phyloP scores from a whole-genome alignment of 1,284 basidiomycete genomes.

The Moniliella sp. region DNA sequence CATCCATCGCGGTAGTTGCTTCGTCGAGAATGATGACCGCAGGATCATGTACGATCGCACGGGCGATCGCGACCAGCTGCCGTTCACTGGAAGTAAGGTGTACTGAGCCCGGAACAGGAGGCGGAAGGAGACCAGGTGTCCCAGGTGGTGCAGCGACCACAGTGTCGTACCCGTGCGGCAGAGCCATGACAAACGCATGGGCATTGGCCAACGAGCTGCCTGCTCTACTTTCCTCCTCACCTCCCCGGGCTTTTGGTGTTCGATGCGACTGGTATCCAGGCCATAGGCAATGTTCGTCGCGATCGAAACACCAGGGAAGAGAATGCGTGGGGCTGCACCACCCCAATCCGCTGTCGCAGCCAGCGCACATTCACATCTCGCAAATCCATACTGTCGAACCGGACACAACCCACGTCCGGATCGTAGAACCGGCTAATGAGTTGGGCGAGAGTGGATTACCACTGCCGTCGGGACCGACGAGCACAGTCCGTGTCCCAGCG shows the following conservation, averaged over 20 bases:
- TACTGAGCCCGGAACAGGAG: background rate
- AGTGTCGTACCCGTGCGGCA: slow-evolving; percentile 28
- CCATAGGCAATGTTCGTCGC: slow-evolving; percentile 27
- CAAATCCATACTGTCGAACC: slow-evolving; percentile 16
- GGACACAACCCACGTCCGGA: slow-evolving; percentile 12
- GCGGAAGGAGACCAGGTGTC: too few species aligned
- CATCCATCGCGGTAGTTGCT: slow-evolving; percentile 80
- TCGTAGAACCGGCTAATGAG: slow-evolving; percentile 39
- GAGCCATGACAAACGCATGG: slow-evolving; percentile 23
- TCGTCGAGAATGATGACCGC: slow-evolving; percentile 36
- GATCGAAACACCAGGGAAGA: slow-evolving; percentile 20
- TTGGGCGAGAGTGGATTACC: slow-evolving; percentile 31
- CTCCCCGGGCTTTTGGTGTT: slow-evolving; percentile 5
- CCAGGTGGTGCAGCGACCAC: too few species aligned
- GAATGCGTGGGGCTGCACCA: slow-evolving; percentile 24
- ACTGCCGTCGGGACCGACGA: slow-evolving; percentile 39
- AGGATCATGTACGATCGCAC: slow-evolving; percentile 28
- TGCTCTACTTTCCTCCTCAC: slow-evolving; percentile 16
- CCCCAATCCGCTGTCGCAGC: slow-evolving; percentile 29
- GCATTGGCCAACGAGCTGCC: slow-evolving; percentile 28
- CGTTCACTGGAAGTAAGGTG: too few species aligned
- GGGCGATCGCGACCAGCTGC: slow-evolving; percentile 27
- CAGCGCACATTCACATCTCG: slow-evolving; percentile 32
- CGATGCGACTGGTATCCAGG: slow-evolving; percentile 13
- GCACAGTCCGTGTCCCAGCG: slow-evolving; percentile 39